A percentile compares a stretch with the other conserved stretches of the same genome.
phyloP scores from a whole-genome alignment of 495 filamentous ascomycete species.

The Xylaria castorea region DNA sequence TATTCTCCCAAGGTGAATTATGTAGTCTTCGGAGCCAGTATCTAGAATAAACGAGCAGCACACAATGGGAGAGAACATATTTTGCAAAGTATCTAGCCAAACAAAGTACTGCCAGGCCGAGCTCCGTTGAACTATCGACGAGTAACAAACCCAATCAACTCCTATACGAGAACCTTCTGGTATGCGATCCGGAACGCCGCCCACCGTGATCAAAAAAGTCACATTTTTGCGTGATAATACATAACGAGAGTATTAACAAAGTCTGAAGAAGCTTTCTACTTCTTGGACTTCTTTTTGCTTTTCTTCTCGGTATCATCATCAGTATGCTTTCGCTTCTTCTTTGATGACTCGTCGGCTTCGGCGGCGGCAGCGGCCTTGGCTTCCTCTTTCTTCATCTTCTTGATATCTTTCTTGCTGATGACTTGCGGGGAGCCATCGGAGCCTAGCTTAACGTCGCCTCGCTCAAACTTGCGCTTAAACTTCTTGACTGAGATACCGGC shows the following conservation, averaged over 20 bases:
- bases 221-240: slow-evolving; percentile 42
- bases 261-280: slow-evolving; percentile 44
- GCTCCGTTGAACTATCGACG: slow-evolving; percentile 22
- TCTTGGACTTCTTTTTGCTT: slow-evolving; percentile 54
- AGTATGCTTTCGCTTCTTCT: slow-evolving; percentile 45
- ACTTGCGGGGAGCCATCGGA: slow-evolving; percentile 64
- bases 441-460: slow-evolving; percentile 68
- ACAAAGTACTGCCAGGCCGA: slow-evolving; percentile 16
- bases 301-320: slow-evolving; percentile 50
- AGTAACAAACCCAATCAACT: slow-evolving; percentile 39
- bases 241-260: slow-evolving; percentile 35
- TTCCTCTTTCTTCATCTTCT: slow-evolving; percentile 73
- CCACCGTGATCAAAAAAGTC: slow-evolving; percentile 35
- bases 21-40: neutral
- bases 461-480: slow-evolving; percentile 74
- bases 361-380: slow-evolving; percentile 51
- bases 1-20: neutral
- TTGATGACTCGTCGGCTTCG: slow-evolving; percentile 31
- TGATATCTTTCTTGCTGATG: slow-evolving; percentile 77
- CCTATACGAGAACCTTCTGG: slow-evolving; percentile 39
- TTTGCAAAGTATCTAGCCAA: slow-evolving; percentile 12
- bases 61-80: neutral
- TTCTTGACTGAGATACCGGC: slow-evolving; percentile 71
- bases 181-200: slow-evolving; percentile 46
- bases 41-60: slow-evolving; percentile 1